A percentile compares a stretch with the other conserved stretches of the same genome.
Conservation (phyloP, 1,139 yeast species). For the Pichia sp. region DNA sequence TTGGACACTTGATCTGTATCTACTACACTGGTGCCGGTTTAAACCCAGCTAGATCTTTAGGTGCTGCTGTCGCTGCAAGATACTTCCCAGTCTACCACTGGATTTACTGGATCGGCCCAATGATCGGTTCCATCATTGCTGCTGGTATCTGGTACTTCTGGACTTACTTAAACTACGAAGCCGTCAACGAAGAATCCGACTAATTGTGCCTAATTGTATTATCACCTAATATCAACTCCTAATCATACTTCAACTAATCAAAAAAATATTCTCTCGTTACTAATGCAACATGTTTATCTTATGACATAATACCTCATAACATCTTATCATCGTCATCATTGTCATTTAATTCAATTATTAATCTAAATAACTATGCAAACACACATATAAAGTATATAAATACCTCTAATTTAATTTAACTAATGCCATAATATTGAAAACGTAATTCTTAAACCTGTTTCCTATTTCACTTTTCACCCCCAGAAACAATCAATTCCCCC, state of each 20-base stretch:
- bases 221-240: too few relatives aligned
- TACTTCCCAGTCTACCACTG: slow-evolving; percentile 83
- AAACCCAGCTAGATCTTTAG: slow-evolving; percentile 89
- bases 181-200: slow-evolving; percentile 31
- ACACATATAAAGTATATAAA: neutral
- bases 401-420: neutral
- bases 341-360: neutral
- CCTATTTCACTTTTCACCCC: too few relatives aligned
- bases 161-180: slow-evolving; percentile 66
- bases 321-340: too few relatives aligned
- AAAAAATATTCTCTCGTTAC: neutral
- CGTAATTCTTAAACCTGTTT: too few relatives aligned
- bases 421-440: neutral
- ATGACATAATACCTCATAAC: too few relatives aligned
- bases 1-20: slow-evolving; percentile 80
- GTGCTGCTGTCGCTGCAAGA: slow-evolving; percentile 62
- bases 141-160: slow-evolving; percentile 66
- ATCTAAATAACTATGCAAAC: neutral
- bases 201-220: too few relatives aligned
- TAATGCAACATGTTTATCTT: too few relatives aligned
- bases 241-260: neutral
- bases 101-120: slow-evolving; percentile 93
- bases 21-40: slow-evolving; percentile 91
- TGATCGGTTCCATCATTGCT: slow-evolving; percentile 67
- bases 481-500: too few relatives aligned